Evolutionary conservation across 352 stramenopile genomes (phyloP), one percentile per base, ranked within the genome.

Genomic region (Chrysophaeum taylorii): DNA sequence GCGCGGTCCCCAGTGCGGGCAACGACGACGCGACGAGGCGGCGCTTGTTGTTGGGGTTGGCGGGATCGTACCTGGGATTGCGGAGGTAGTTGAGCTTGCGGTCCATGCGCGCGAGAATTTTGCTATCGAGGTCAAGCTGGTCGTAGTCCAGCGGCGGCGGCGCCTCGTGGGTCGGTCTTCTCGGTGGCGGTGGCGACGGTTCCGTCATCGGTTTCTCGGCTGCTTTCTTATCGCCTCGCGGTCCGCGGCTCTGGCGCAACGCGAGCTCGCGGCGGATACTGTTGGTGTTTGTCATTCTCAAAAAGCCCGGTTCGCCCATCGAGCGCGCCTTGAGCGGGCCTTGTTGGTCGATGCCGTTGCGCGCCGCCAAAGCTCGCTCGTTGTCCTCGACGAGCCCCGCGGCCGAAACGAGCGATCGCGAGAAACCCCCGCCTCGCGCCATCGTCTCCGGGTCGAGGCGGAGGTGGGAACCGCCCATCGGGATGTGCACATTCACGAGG

Each of bases 41-140:
- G 42, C 66, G 27, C 25, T 70, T 60, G 43, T 78, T 48, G 53
- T 71, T 76, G 15, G 62, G 41, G 12, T 52, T 64, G 12, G 39
- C 9, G 23, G 63, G 27, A 50, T 79, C 75, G 67, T 64, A 76
- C n/a, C 73, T 50, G 7, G 75, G 75, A 35, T 79, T 77, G 33
- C 69, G 39, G 18, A 75, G 35, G 57, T 74, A 78, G 27, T 76
- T 38, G 0, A 78, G 60, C 60, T 78, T 78, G 18, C 68, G 23
- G 36, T 73, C 43, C 66, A 79, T 79, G 16, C 71, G 48, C 25
- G 9, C 15, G 36, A 78, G 61, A 2, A 75, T 37, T 0, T 57
- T 41, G 0, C 45, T 42, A 42, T 77, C 72, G 0, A 57, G 33
- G 37, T 76, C 71, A n/a, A 41, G 29, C 60, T 79, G 72, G 16